Evolutionary conservation across 495 filamentous ascomycete species (phyloP).

Genomic region (Letharia lupina): DNA sequence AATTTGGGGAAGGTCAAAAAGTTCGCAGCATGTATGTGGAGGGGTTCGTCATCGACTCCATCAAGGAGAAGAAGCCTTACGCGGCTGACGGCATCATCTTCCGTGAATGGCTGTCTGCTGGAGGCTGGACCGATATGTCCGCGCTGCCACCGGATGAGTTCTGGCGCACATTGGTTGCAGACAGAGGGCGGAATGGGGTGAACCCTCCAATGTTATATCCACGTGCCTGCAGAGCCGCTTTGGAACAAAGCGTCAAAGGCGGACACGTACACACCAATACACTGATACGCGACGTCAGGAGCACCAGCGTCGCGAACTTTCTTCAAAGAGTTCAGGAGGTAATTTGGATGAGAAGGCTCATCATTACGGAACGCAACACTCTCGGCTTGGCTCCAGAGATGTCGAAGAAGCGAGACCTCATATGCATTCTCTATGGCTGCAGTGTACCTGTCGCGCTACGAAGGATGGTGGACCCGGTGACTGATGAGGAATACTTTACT

Average conservation of each 20-base stretch:
- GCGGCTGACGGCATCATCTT: constrained; percentile 5
- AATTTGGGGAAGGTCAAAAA: constrained; percentile 14
- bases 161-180: constrained; percentile 26
- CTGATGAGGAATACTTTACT: constrained; percentile 13
- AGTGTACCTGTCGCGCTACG: constrained; percentile 38
- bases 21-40: constrained; percentile 8
- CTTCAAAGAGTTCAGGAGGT: constrained; percentile 26
- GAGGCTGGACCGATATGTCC: constrained; percentile 4
- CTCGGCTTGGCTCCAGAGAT: constrained; percentile 3
- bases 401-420: constrained; percentile 25
- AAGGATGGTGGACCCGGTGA: not conserved
- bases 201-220: constrained; percentile 12
- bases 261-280: constrained; percentile 2
- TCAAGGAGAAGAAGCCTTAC: not conserved
- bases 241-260: constrained; percentile 2
- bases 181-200: constrained; percentile 16
- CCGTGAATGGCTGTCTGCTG: not conserved
- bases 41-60: constrained; percentile 6
- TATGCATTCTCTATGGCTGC: constrained; percentile 38
- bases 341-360: constrained; percentile 29
- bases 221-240: constrained; percentile 1
- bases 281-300: constrained; percentile 1
- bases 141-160: constrained; percentile 20
- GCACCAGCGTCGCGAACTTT: constrained; percentile 24
- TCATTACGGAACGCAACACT: constrained; percentile 10